These are phyloP conservation scores for Trypanosoma congolense DNA, from an alignment of 208 protist species.

Conservation along the genomic window DNA sequence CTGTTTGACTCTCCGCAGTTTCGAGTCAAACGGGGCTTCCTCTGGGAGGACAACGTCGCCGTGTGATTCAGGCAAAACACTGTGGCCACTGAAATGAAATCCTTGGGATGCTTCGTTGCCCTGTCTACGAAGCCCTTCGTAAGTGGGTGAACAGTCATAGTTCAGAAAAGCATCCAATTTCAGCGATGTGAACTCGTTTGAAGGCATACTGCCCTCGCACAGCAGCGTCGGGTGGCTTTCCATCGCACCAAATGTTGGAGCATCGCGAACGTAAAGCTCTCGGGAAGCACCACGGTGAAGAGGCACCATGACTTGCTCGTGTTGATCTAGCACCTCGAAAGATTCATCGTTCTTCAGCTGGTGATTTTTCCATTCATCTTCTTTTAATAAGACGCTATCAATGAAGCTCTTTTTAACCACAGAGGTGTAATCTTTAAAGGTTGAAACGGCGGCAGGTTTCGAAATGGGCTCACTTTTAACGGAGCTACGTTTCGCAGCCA, in stretches of 20 bases:
- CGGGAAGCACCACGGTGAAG: constrained; percentile 3
- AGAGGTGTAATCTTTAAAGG: not conserved
- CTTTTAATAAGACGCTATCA: constrained; percentile 10
- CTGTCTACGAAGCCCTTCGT: not conserved
- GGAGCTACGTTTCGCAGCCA: too few relatives aligned
- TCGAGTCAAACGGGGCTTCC: not conserved
- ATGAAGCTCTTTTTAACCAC: constrained; percentile 17
- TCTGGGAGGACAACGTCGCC: constrained; percentile 13
- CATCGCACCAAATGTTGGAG: constrained; percentile 2
- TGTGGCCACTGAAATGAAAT: not conserved
- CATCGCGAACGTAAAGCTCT: constrained; percentile 6
- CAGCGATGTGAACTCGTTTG: not conserved
- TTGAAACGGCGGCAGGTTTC: not conserved
- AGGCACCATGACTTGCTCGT: not conserved
- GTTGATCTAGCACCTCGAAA: not conserved
- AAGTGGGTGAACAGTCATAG: not conserved
- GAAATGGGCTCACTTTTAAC: too few relatives aligned
- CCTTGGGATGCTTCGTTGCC: not conserved
- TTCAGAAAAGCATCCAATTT: not conserved
- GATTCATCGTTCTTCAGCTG: not conserved
- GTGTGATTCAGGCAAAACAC: constrained; percentile 6
- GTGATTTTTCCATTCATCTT: constrained; percentile 6
- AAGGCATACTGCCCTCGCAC: not conserved
- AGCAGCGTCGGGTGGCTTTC: not conserved
- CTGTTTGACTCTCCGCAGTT: not conserved